A percentile compares a stretch with the other conserved stretches of the same genome.
phyloP scores from a whole-genome alignment of 2,329 filamentous ascomycete genomes.

The Periconia sp. region DNA sequence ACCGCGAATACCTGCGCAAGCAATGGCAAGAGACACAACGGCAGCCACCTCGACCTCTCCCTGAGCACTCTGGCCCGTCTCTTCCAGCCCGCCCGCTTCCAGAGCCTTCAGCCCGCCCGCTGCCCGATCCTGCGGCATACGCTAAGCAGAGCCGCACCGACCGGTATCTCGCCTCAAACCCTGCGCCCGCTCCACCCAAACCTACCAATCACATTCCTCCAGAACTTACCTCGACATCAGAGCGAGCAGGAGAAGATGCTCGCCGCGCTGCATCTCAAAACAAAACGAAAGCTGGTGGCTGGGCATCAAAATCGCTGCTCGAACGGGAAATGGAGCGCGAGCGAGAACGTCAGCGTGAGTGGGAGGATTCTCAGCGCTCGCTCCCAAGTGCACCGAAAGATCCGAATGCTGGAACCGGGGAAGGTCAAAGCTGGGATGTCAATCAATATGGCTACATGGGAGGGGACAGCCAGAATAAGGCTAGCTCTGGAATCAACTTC shows the following conservation, averaged over 20 bases:
- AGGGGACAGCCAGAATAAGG: slow-evolving; percentile 74
- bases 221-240: slow-evolving; percentile 64
- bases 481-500: slow-evolving; percentile 66
- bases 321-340: slow-evolving; percentile 84
- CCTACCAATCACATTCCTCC: slow-evolving; percentile 50
- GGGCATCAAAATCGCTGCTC: slow-evolving; percentile 72
- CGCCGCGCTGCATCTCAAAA: slow-evolving; percentile 64
- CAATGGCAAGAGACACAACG: slow-evolving; percentile 56
- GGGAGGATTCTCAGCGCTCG: slow-evolving; percentile 76
- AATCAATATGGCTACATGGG: slow-evolving; percentile 79
- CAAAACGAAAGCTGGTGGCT: slow-evolving; percentile 67
- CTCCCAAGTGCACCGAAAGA: slow-evolving; percentile 63
- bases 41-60: slow-evolving; percentile 42
- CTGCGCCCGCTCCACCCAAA: slow-evolving; percentile 55
- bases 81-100: slow-evolving; percentile 58
- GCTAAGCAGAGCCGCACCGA: slow-evolving; percentile 58
- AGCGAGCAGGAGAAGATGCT: slow-evolving; percentile 68
- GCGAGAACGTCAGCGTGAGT: slow-evolving; percentile 76
- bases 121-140: slow-evolving; percentile 42
- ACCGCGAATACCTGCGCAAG: slow-evolving; percentile 68
- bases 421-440: slow-evolving; percentile 77
- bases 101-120: slow-evolving; percentile 38
- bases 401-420: slow-evolving; percentile 66
- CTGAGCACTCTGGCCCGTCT: slow-evolving; percentile 35
- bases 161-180: slow-evolving; percentile 63